phyloP scores from a whole-genome alignment of 495 filamentous ascomycete genomes.

The Trypethelium eluteriae region DNA sequence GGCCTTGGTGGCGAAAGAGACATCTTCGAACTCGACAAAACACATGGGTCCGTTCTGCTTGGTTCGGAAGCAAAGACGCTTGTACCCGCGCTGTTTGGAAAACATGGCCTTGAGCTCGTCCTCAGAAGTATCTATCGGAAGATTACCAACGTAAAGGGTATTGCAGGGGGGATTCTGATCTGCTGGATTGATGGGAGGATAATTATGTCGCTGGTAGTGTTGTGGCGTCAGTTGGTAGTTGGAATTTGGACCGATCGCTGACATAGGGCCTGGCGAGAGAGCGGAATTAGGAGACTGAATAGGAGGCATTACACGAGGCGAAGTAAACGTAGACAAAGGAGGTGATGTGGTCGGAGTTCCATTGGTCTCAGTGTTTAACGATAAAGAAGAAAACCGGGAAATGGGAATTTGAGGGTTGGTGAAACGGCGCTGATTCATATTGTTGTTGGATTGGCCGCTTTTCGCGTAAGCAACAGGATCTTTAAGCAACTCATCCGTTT shows the following conservation, averaged over 20 bases:
- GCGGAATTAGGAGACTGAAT: conserved; percentile 49
- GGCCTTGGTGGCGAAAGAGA: conserved; percentile 86
- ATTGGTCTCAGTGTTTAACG: conserved; percentile 54
- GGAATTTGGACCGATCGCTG: conserved; percentile 38
- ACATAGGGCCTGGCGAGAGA: conserved; percentile 50
- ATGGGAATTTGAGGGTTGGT: conserved; percentile 70
- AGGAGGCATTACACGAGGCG: conserved; percentile 42
- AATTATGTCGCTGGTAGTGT: conserved; percentile 59
- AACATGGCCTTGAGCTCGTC: conserved; percentile 95
- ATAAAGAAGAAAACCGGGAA: conserved; percentile 61
- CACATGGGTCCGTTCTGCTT: conserved; percentile 99
- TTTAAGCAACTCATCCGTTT: conserved; percentile 74
- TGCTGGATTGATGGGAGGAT: conserved; percentile 86
- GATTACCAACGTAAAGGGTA: conserved; percentile 93
- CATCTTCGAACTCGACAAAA: conserved; percentile 96
- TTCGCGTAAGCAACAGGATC: conserved; percentile 79
- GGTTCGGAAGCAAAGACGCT: conserved; percentile 91
- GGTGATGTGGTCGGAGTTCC: conserved; percentile 37
- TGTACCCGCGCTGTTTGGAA: conserved; percentile 90
- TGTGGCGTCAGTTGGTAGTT: conserved; percentile 52
- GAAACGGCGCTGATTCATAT: conserved; percentile 49
- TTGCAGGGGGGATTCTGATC: conserved; percentile 98
- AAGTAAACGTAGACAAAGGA: conserved; percentile 45
- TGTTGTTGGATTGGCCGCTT: conserved; percentile 47
- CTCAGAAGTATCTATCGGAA: conserved; percentile 88